Base-by-base conservation (phyloP, 2,329 filamentous ascomycete species). In the Acrocalymma vagum region DNA sequence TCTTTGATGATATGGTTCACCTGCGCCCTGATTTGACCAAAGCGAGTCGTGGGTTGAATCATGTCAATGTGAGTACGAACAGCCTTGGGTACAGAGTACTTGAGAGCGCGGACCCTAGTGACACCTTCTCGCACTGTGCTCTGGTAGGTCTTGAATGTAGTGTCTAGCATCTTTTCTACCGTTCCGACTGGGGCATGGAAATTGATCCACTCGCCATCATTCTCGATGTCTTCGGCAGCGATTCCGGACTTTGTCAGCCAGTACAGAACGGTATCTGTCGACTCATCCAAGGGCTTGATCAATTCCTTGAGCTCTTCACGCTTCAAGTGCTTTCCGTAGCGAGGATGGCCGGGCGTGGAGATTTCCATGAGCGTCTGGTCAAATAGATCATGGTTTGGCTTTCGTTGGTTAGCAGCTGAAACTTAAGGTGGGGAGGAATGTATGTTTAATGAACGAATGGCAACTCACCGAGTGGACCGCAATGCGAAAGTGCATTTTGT, bases 21-120 rank as follows among this genome's bases (percentile, higher is more conserved):
- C 41, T 79, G 74, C 2, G 76, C 53, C 20, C 62, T 64, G 15
- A 79, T 72, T 39, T 76, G 70, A 13, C 80, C 79, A 43, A 87
- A 87, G 25, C 79, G 75, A 4, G 81, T 87, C 0, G 84, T 87
- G 1, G 84, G 84, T 62, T 86, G 82, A 32, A 87, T 81, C 58
- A 86, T 75, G 42, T 81, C 79, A 42, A 88, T 75, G 53, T 82
- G 74, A 28, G 71, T 55, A 36, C 76, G 73, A 6, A 88, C 64
- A 0, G 75, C 64, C 34, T 72, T 72, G 0, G 85, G 86, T 1
- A 88, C 75, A 0, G 82, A 86, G 65, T 88, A 88, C 30, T 76
- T 70, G 11, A 81, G 65, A 5, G 79, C 77, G 28, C 84, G 77
- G 25, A 86, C 73, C 51, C 73, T 77, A 25, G 71, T 68, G 8